These are phyloP conservation scores for Ogataea corticis DNA, from an alignment of 805 yeast species.

Conservation along the genomic window DNA sequence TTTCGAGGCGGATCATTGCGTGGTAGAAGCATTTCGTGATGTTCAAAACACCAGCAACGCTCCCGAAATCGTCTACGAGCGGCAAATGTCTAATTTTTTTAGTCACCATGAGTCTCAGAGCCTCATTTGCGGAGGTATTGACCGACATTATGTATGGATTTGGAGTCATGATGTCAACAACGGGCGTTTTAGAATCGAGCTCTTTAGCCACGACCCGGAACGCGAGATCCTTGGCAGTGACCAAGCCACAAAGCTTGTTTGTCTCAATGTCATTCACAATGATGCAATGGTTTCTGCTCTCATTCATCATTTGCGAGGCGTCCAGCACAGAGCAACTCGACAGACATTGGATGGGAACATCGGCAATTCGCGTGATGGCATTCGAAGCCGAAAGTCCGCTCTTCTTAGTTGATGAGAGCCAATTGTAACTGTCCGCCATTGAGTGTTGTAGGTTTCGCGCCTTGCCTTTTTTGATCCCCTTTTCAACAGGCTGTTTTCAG, in stretches of 20 bases:
- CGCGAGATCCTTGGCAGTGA: slow-evolving; percentile 49
- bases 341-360: slow-evolving; percentile 37
- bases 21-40: slow-evolving; percentile 49
- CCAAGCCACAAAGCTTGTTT: slow-evolving; percentile 38
- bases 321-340: slow-evolving; percentile 34
- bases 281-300: slow-evolving; percentile 42
- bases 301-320: slow-evolving; percentile 40
- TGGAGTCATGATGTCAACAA: slow-evolving; percentile 41
- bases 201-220: slow-evolving; percentile 40
- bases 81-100: slow-evolving; percentile 46
- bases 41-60: slow-evolving; percentile 44
- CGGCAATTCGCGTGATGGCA: slow-evolving; percentile 34
- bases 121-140: slow-evolving; percentile 42
- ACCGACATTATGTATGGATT: slow-evolving; percentile 38
- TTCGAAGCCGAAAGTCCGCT: slow-evolving; percentile 11
- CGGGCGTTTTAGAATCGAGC: slow-evolving; percentile 27
- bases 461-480: too few species aligned
- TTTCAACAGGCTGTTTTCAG: too few species aligned
- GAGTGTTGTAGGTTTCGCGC: too few species aligned
- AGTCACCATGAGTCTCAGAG: slow-evolving; percentile 43
- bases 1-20: slow-evolving; percentile 44
- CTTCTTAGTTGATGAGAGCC: slow-evolving; percentile 7
- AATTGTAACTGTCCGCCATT: slow-evolving; percentile 6
- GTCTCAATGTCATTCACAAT: slow-evolving; percentile 34
- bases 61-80: slow-evolving; percentile 35